Evolutionary conservation across 2,329 filamentous ascomycete genomes (phyloP), one percentile per base, ranked within the genome.

Genomic region (Colletotrichum liaoningense): DNA sequence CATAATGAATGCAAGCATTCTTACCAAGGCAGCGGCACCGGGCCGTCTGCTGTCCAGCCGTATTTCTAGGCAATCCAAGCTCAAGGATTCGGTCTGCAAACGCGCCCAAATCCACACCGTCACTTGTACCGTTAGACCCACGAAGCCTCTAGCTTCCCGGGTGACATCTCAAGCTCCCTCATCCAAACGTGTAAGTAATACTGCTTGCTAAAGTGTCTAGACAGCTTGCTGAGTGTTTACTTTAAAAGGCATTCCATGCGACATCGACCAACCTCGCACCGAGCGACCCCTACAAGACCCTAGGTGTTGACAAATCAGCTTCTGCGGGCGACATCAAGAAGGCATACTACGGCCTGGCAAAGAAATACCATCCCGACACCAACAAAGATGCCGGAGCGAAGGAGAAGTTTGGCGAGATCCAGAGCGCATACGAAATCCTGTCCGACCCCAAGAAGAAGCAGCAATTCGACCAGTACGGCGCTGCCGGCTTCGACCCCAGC

Each of bases 331-430:
- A 98, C 46, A 98, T 99, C 82, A 99, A 99, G 83, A 98, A 98
- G 83, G 95, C 97, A 3, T 99, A 99, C 86, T 99, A 99, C 81
- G 94, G 95, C 63, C 88, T 98, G 72, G 97, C 97, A 24, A 99
- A 99, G 84, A 99, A 98, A 81, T 99, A 91, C 81, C 97, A 99
- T 79, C 97, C 97, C 9, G 97, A 99, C 82, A 98, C 97, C 46
- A 99, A 98, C 88, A 98, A 98, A 83, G 97, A 98, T 78, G 83
- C 94, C 3, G 89, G 87, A n/a, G 95, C 97, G 46, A 98, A 98
- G 82, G 97, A 98, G 79, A 96, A 94, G 79, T 99, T 99, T 79
- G 90, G 93, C 75, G 96, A 98, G 78, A 94, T 97, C 67, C 97
- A 99, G 83, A 91, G 93, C 38, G 95, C 97, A 28, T 99, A 99